A percentile compares a stretch with the other conserved stretches of the same genome.
phyloP scores from a whole-genome alignment of 225 moss, liverwort and hornwort genomes.

The Pseudisothecium myosuroides region DNA sequence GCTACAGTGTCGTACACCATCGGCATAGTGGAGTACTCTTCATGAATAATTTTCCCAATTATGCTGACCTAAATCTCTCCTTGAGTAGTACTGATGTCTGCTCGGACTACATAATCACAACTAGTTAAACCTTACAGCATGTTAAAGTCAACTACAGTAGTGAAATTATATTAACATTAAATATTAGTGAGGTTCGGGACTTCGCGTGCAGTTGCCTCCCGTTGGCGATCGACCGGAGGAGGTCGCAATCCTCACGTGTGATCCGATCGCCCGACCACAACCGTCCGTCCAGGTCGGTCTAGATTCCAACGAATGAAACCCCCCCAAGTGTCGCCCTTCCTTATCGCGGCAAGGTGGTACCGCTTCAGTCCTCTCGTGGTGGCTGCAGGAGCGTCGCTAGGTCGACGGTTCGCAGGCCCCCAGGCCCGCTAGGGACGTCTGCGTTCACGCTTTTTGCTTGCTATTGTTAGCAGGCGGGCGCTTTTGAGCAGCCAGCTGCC shows the following conservation, averaged over 20 bases:
- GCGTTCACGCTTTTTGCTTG: background rate
- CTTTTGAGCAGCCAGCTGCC: conserved; percentile 7
- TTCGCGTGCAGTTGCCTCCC: background rate
- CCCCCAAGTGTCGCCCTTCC: background rate
- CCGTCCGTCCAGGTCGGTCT: background rate
- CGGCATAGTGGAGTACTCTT: background rate
- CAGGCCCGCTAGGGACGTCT: background rate
- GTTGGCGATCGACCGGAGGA: background rate
- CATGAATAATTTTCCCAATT: background rate
- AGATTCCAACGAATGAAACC: background rate
- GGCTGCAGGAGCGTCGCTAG: background rate
- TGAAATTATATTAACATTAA: background rate
- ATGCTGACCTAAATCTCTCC: background rate
- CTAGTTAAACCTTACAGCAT: no score
- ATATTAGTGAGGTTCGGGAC: background rate
- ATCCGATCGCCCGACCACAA: background rate
- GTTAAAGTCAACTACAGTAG: background rate
- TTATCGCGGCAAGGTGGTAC: background rate
- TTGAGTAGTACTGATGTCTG: background rate
- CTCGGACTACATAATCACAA: background rate
- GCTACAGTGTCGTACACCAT: background rate
- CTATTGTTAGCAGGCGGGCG: background rate
- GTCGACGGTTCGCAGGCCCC: background rate
- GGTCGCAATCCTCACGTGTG: background rate
- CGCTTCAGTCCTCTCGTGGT: background rate